Conservation (phyloP, 192 early-diverging fungal species). For the Coemansia sp. region DNA sequence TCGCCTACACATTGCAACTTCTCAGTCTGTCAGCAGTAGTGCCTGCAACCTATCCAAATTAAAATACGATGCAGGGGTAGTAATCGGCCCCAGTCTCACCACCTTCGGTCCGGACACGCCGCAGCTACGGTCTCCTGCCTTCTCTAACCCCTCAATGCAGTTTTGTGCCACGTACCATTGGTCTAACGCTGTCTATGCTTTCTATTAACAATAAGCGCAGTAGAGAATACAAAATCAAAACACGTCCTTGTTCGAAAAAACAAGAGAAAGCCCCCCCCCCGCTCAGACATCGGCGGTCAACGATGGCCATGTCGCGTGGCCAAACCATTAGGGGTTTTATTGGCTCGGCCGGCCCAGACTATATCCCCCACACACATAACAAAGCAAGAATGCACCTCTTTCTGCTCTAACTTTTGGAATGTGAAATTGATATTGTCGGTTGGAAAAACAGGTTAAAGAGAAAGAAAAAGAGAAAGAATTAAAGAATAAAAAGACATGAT, state of each 20-base stretch:
- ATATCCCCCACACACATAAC: too few relatives aligned
- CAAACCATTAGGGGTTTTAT: too few relatives aligned
- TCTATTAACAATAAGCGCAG: neutral
- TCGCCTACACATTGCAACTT: constrained; percentile 1
- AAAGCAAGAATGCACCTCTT: too few relatives aligned
- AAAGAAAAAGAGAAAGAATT: constrained; percentile 20
- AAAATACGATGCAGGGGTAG: neutral
- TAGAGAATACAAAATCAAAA: neutral
- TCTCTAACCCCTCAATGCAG: too few relatives aligned
- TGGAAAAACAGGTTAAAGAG: constrained; percentile 14
- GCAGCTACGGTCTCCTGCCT: neutral
- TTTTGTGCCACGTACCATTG: neutral
- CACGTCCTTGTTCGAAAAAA: neutral
- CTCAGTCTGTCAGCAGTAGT: neutral
- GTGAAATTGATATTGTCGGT: neutral
- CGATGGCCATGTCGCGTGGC: too few relatives aligned
- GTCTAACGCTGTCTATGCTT: neutral
- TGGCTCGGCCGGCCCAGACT: too few relatives aligned
- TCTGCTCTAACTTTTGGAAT: too few relatives aligned
- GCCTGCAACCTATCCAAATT: neutral
- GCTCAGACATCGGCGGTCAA: too few relatives aligned
- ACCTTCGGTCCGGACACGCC: neutral
- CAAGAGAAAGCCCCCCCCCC: neutral
- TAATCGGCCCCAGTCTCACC: neutral
- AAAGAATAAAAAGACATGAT: constrained; percentile 16